A percentile compares a stretch with the other conserved stretches of the same genome.
Conservation (phyloP, 2,329 filamentous ascomycete species). For the Clarireedia monteithiana region DNA sequence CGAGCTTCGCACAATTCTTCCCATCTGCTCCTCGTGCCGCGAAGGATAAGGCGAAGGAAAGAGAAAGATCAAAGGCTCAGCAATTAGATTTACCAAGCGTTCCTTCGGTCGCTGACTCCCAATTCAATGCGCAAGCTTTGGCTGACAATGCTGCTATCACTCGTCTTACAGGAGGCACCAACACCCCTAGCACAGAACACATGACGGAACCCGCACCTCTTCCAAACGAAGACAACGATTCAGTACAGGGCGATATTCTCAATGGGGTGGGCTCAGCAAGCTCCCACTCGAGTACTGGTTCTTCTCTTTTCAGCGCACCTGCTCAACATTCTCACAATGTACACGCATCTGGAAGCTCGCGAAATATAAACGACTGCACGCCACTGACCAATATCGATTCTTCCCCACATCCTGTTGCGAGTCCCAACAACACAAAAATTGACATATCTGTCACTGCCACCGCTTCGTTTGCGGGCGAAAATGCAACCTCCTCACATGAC, state of each 20-base stretch:
- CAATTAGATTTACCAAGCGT: slow-evolving; percentile 25
- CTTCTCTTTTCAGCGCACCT: slow-evolving; percentile 57
- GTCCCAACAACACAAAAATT: slow-evolving; percentile 37
- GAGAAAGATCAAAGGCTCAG: slow-evolving; percentile 47
- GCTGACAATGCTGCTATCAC: slow-evolving; percentile 26
- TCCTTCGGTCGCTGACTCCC: slow-evolving; percentile 29
- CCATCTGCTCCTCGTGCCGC: slow-evolving; percentile 58
- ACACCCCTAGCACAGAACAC: slow-evolving; percentile 10
- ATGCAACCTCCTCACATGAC: slow-evolving; percentile 21
- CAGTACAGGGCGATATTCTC: slow-evolving; percentile 55
- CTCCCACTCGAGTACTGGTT: slow-evolving; percentile 62
- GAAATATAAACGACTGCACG: slow-evolving; percentile 43
- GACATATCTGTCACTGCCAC: slow-evolving; percentile 28
- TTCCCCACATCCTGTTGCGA: slow-evolving; percentile 51
- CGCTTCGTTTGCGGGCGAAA: slow-evolving; percentile 26
- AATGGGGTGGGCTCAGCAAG: slow-evolving; percentile 66
- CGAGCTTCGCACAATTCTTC: slow-evolving; percentile 82
- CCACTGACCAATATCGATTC: slow-evolving; percentile 60
- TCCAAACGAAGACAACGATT: slow-evolving; percentile 47
- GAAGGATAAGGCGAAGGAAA: slow-evolving; percentile 50
- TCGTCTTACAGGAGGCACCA: slow-evolving; percentile 20
- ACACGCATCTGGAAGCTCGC: slow-evolving; percentile 20
- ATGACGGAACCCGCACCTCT: slow-evolving; percentile 19
- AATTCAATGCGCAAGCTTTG: slow-evolving; percentile 22
- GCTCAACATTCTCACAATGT: slow-evolving; percentile 20